phyloP scores from a whole-genome alignment of 306 rosid genomes.

The Cajanus cajan region DNA sequence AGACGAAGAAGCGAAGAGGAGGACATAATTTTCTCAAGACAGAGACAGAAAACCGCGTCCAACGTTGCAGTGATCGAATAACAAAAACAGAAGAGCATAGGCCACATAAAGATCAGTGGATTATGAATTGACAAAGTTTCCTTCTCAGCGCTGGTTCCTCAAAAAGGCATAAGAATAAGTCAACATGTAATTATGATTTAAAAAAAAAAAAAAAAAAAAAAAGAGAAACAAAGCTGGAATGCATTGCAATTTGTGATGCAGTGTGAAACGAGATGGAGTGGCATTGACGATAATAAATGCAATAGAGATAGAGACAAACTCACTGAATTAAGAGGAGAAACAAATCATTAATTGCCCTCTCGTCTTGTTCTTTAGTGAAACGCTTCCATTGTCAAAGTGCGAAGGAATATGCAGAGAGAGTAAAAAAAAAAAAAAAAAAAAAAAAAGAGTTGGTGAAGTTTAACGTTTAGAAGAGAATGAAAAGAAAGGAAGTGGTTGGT shows the following conservation, averaged over 20 bases:
- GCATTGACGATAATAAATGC: not conserved
- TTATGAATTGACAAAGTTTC: not conserved
- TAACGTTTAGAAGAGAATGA: too few relatives aligned
- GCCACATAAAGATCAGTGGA: not conserved
- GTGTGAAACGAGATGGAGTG: not conserved
- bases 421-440: too few relatives aligned
- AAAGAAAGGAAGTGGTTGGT: not conserved
- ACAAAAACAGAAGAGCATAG: not conserved
- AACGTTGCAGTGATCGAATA: not conserved
- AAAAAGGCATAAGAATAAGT: not conserved
- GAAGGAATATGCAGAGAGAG: not conserved
- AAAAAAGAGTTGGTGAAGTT: too few relatives aligned
- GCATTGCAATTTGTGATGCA: not conserved
- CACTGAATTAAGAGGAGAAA: not conserved
- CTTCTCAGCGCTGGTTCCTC: not conserved
- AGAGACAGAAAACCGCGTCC: not conserved
- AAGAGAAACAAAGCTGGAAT: too few relatives aligned
- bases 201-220: too few relatives aligned
- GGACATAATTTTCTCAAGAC: slow-evolving; percentile 32
- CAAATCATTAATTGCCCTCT: not conserved
- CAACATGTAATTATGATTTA: not conserved
- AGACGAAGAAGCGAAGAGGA: not conserved
- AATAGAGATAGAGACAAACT: not conserved
- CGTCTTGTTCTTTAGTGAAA: not conserved
- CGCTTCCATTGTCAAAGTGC: not conserved